Evolutionary conservation across 345 rosid genomes (phyloP).

Genomic region (Angophora floribunda): DNA sequence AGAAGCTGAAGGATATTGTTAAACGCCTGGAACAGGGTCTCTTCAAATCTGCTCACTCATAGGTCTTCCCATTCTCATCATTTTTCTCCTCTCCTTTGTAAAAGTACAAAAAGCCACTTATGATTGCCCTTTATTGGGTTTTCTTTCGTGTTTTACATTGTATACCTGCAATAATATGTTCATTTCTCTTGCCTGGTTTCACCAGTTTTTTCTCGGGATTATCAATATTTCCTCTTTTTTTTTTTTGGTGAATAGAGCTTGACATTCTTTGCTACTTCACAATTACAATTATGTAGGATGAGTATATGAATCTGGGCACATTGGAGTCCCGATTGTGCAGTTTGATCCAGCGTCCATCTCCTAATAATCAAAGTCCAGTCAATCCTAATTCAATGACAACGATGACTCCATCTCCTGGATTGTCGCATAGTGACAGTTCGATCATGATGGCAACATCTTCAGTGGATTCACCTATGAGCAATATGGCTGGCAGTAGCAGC

Average conservation of each 20-base stretch:
- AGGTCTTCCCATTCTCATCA: no score
- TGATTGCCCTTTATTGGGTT: background rate
- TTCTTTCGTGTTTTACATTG: background rate
- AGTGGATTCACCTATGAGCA: background rate
- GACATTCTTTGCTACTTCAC: background rate
- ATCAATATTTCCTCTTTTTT: no score
- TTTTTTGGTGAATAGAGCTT: background rate
- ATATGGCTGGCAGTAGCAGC: background rate
- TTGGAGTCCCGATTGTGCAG: background rate
- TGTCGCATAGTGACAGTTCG: background rate
- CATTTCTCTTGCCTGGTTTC: background rate
- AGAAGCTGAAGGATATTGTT: no score
- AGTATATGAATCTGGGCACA: background rate
- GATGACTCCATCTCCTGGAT: background rate
- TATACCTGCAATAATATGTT: background rate
- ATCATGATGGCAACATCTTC: background rate
- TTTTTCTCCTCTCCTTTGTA: background rate
- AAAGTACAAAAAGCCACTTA: background rate
- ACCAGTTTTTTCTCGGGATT: no score
- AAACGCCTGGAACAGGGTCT: no score
- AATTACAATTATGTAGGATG: background rate
- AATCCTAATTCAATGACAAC: background rate
- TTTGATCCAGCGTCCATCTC: background rate
- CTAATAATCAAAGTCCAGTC: background rate
- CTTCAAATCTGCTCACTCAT: no score